phyloP scores from a whole-genome alignment of 1,284 basidiomycete genomes.

The Boletus smithii region DNA sequence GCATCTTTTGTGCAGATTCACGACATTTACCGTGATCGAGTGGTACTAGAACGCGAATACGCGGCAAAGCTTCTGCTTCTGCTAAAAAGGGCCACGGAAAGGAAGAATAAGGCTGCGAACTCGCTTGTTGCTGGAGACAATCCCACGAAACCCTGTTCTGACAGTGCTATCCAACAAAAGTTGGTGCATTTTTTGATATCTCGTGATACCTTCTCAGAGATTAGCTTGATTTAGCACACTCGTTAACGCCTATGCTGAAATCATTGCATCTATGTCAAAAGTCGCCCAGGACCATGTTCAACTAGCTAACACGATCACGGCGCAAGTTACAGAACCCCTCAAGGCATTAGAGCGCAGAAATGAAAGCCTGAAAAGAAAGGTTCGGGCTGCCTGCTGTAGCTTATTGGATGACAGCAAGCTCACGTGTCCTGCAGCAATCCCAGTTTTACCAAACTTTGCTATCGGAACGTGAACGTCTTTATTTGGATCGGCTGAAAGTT shows the following conservation, averaged over 20 bases:
- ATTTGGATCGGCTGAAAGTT: slow-evolving; percentile 69
- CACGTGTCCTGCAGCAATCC: slow-evolving; percentile 47
- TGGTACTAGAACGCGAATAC: slow-evolving; percentile 71
- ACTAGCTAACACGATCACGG: slow-evolving; percentile 58
- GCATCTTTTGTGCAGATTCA: slow-evolving; percentile 47
- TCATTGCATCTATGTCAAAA: slow-evolving; percentile 58
- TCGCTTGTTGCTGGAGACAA: slow-evolving; percentile 60
- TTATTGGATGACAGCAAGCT: slow-evolving; percentile 8
- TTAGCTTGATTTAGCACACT: slow-evolving; percentile 51
- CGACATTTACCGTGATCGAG: slow-evolving; percentile 66
- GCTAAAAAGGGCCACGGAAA: slow-evolving; percentile 65
- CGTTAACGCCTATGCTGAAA: slow-evolving; percentile 60
- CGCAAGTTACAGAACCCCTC: slow-evolving; percentile 64
- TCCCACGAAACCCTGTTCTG: slow-evolving; percentile 61
- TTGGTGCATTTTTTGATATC: slow-evolving; percentile 26
- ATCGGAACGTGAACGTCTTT: slow-evolving; percentile 63
- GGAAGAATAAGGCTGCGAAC: slow-evolving; percentile 57
- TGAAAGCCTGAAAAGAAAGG: slow-evolving; percentile 68
- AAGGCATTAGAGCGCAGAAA: slow-evolving; percentile 57
- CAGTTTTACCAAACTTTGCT: slow-evolving; percentile 70
- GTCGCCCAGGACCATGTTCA: slow-evolving; percentile 66
- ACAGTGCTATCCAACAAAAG: slow-evolving; percentile 54
- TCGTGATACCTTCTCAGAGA: slow-evolving; percentile 14
- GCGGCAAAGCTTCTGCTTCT: slow-evolving; percentile 64
- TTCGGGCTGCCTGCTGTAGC: slow-evolving; percentile 19